A percentile compares a stretch with the other conserved stretches of the same genome.
Conservation (phyloP, 1,284 basidiomycete genomes). For the Athelia sp. region DNA sequence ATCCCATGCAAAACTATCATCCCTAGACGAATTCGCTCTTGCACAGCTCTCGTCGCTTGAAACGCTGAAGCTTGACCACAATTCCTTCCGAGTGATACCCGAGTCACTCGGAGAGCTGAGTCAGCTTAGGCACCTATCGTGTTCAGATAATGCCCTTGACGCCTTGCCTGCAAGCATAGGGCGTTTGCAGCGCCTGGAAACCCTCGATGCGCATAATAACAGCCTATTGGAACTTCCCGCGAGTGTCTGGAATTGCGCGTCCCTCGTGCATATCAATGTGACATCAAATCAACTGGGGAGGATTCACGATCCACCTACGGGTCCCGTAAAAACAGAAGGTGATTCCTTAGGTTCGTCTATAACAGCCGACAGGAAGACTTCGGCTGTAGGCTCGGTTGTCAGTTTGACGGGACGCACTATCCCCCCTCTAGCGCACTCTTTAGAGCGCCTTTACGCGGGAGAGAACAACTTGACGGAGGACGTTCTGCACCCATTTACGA, state of each 20-base stretch:
- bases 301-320: constrained; percentile 62
- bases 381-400: constrained; percentile 28
- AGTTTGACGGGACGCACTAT: constrained; percentile 24
- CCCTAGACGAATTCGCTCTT: constrained; percentile 72
- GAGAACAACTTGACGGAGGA: constrained; percentile 91
- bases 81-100: constrained; percentile 84
- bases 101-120: constrained; percentile 74
- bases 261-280: constrained; percentile 74
- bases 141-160: constrained; percentile 87
- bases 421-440: constrained; percentile 68
- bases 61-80: constrained; percentile 76
- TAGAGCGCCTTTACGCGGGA: constrained; percentile 80
- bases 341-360: background rate
- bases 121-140: constrained; percentile 73
- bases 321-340: background rate
- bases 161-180: constrained; percentile 79
- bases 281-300: constrained; percentile 84
- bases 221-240: constrained; percentile 76
- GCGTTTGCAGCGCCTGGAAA: constrained; percentile 69
- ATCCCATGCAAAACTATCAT: constrained; percentile 87
- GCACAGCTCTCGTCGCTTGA: constrained; percentile 73
- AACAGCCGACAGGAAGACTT: constrained; percentile 37
- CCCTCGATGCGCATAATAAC: constrained; percentile 90
- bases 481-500: constrained; percentile 67
- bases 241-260: constrained; percentile 82